A percentile compares a stretch with the other conserved stretches of the same genome.
phyloP scores from a whole-genome alignment of 257 asterid genomes.

The Primulina tabacum region DNA sequence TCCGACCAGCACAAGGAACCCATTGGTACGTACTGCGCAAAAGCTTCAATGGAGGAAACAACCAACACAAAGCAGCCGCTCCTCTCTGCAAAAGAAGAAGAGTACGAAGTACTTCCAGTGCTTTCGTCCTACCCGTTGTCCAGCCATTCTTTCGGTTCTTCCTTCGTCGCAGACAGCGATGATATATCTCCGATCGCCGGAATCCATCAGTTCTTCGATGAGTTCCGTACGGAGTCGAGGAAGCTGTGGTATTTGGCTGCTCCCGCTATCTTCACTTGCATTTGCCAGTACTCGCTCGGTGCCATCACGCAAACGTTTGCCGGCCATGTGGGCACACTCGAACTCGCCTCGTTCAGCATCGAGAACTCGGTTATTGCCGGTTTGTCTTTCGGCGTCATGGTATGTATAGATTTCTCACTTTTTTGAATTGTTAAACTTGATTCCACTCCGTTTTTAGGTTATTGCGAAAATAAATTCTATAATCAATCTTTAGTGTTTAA shows the following conservation, averaged over 20 bases:
- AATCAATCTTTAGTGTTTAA: too few relatives aligned
- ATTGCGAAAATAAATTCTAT: not conserved
- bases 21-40: too few relatives aligned
- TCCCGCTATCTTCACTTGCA: conserved; percentile 31
- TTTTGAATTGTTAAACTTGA: too few relatives aligned
- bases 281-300: conserved; percentile 33
- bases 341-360: conserved; percentile 29
- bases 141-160: conserved; percentile 10
- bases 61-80: not conserved
- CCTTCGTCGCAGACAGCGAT: conserved; percentile 20
- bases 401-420: not conserved
- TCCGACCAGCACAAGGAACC: too few relatives aligned
- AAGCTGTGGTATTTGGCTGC: conserved; percentile 31
- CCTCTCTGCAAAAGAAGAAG: not conserved
- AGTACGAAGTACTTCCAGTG: not conserved
- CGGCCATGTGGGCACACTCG: conserved; percentile 29
- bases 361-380: conserved; percentile 28
- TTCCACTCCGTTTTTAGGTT: not conserved
- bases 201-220: conserved; percentile 7
- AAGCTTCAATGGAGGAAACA: not conserved
- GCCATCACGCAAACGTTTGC: conserved; percentile 30
- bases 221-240: conserved; percentile 21
- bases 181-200: conserved; percentile 24
- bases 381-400: conserved; percentile 25
- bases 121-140: conserved; percentile 1